A percentile compares a stretch with the other conserved stretches of the same genome.
Conservation (phyloP, 2,329 filamentous ascomycete species). For the Periglandula ipomoeae region DNA sequence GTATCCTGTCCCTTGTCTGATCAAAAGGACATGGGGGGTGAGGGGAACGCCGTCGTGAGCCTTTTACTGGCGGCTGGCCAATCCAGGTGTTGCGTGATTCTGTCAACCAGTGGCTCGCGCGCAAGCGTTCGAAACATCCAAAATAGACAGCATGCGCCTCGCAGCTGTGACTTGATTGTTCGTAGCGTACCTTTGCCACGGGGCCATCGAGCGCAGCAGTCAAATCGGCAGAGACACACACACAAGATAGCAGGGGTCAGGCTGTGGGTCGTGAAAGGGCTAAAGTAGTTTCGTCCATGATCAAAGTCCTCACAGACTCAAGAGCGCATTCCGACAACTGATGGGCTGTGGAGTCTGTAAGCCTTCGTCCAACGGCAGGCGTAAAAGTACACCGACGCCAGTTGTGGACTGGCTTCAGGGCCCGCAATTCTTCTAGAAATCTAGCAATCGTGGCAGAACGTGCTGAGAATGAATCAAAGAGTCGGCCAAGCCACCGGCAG, state of each 20-base stretch:
- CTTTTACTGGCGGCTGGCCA: constrained; percentile 20
- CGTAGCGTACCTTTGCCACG: not conserved
- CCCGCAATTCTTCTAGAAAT: constrained; percentile 24
- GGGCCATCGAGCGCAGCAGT: not conserved
- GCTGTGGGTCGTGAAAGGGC: not conserved
- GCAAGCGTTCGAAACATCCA: constrained; percentile 3
- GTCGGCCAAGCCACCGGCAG: too few species aligned
- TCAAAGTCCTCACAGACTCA: constrained; percentile 8
- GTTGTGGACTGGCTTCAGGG: constrained; percentile 14
- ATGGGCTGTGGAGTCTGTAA: constrained; percentile 7
- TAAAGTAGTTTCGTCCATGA: not conserved
- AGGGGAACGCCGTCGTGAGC: constrained; percentile 5
- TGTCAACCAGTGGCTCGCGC: too few species aligned
- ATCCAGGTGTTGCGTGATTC: not conserved
- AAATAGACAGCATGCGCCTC: constrained; percentile 5
- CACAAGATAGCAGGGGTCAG: constrained; percentile 7
- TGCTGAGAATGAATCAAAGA: too few species aligned
- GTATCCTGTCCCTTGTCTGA: constrained; percentile 3
- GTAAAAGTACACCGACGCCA: constrained; percentile 22
- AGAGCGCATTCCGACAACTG: constrained; percentile 11
- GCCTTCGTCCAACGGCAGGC: too few species aligned
- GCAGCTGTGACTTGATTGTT: constrained; percentile 9
- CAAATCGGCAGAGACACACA: constrained; percentile 5
- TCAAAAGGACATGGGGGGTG: constrained; percentile 1
- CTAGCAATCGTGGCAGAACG: constrained; percentile 14